phyloP scores from a whole-genome alignment of 768 basidiomycete genomes.

The Tulasnella sp. region DNA sequence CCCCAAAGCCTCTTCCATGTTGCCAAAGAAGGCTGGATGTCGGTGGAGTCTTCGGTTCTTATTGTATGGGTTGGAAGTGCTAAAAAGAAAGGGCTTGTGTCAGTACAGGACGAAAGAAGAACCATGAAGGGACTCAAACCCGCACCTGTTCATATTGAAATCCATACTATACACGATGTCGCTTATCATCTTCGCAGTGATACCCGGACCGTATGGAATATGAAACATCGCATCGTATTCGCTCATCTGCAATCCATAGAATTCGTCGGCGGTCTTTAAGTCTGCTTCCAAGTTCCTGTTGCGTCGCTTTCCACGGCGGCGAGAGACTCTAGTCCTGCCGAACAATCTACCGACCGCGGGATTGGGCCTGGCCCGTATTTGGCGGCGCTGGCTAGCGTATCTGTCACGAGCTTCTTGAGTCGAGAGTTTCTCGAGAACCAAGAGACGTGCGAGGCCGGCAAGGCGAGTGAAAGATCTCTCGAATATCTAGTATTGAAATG shows the following conservation, averaged over 20 bases:
- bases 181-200: slow-evolving; percentile 54
- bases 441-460: slow-evolving; percentile 56
- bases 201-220: slow-evolving; percentile 59
- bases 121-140: no score
- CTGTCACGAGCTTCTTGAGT: slow-evolving; percentile 43
- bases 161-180: slow-evolving; percentile 57
- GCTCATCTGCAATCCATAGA: slow-evolving; percentile 51
- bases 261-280: slow-evolving; percentile 44
- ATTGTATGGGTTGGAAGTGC: slow-evolving; percentile 61
- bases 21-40: slow-evolving; percentile 61
- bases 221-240: slow-evolving; percentile 56
- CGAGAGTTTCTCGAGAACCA: slow-evolving; percentile 56
- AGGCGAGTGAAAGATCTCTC: slow-evolving; percentile 56
- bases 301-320: slow-evolving; percentile 35
- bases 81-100: slow-evolving; percentile 28
- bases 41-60: slow-evolving; percentile 56
- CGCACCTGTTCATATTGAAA: slow-evolving; percentile 25
- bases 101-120: not conserved
- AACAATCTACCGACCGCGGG: no score
- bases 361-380: slow-evolving; percentile 48
- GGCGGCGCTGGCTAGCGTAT: slow-evolving; percentile 49
- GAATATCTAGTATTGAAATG: slow-evolving; percentile 46
- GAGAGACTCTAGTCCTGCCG: no score
- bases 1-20: slow-evolving; percentile 51
- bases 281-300: slow-evolving; percentile 52